Conservation (phyloP, 345 rosid species). For the Cardamine occulta region DNA sequence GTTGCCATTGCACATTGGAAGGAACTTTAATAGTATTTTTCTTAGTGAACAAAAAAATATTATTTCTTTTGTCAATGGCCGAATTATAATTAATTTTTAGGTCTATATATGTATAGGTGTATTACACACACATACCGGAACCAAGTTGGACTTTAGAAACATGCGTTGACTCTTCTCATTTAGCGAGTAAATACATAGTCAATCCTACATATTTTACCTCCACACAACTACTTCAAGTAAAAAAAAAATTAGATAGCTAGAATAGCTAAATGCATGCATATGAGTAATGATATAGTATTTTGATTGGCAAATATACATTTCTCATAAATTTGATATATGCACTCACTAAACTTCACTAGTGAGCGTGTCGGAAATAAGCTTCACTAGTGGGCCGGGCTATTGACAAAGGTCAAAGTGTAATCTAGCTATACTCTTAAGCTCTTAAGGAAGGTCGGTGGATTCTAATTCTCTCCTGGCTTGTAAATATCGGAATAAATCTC, state of each 20-base stretch:
- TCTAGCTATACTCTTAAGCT: no score
- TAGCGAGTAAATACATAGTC: conserved; percentile 4
- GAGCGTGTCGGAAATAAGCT: not conserved
- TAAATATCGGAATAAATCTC: no score
- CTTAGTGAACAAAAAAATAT: conserved; percentile 1
- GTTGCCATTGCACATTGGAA: conserved; percentile 35
- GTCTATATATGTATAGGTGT: not conserved
- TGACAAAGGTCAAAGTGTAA: no score
- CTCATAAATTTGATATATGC: not conserved
- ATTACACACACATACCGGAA: not conserved
- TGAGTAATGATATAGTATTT: not conserved
- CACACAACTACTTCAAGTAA: not conserved
- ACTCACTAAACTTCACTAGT: not conserved
- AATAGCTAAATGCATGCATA: not conserved
- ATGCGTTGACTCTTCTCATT: not conserved
- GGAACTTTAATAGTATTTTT: conserved; percentile 14
- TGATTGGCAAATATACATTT: not conserved
- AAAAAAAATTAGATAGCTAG: not conserved
- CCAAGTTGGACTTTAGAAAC: conserved; percentile 20
- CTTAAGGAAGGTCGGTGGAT: no score
- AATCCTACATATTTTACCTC: not conserved
- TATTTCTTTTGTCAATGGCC: conserved; percentile 10
- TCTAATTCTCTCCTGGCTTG: no score
- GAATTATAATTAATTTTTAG: not conserved
- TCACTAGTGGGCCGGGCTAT: no score